A percentile compares a stretch with the other conserved stretches of the same genome.
Conservation (phyloP, 2,329 filamentous ascomycete genomes). For the Exutisphaerella laricina region DNA sequence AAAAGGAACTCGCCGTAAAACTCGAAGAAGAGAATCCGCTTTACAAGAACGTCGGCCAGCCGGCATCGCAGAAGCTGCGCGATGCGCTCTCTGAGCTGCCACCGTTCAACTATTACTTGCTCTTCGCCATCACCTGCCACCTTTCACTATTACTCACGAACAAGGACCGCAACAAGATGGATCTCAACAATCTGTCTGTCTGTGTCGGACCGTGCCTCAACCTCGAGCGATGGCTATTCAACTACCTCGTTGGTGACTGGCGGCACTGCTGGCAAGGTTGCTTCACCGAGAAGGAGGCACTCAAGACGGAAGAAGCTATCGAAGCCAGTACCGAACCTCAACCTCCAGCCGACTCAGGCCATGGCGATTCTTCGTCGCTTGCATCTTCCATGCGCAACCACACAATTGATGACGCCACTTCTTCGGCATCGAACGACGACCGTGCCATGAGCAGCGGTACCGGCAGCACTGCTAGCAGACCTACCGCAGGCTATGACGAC, state of each 20-base stretch:
- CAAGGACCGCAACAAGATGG: conserved; percentile 97
- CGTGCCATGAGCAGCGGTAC: conserved; percentile 20
- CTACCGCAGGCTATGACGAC: conserved; percentile 6
- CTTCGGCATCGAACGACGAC: conserved; percentile 15
- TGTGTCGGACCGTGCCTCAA: conserved; percentile 98
- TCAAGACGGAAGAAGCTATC: conserved; percentile 23
- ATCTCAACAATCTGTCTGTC: conserved; percentile 89
- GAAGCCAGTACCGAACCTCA: conserved; percentile 22
- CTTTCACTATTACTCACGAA: conserved; percentile 86
- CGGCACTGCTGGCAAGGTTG: conserved; percentile 96
- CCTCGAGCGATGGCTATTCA: conserved; percentile 91
- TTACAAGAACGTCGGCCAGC: conserved; percentile 50
- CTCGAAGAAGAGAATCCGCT: conserved; percentile 77
- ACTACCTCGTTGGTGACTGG: conserved; percentile 92
- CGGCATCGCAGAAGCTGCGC: conserved; percentile 77
- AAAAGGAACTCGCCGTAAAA: conserved; percentile 72
- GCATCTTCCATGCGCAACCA: conserved; percentile 15
- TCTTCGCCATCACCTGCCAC: conserved; percentile 96
- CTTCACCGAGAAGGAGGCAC: conserved; percentile 67
- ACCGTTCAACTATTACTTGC: conserved; percentile 94
- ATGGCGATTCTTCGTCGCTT: conserved; percentile 16
- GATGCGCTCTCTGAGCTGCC: conserved; percentile 92
- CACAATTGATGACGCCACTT: conserved; percentile 13
- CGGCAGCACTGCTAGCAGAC: conserved; percentile 14
- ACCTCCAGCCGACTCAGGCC: neutral